These are phyloP conservation scores for Themeda triandra DNA, from an alignment of 176 grass and related monocot species.

Conservation along the genomic window DNA sequence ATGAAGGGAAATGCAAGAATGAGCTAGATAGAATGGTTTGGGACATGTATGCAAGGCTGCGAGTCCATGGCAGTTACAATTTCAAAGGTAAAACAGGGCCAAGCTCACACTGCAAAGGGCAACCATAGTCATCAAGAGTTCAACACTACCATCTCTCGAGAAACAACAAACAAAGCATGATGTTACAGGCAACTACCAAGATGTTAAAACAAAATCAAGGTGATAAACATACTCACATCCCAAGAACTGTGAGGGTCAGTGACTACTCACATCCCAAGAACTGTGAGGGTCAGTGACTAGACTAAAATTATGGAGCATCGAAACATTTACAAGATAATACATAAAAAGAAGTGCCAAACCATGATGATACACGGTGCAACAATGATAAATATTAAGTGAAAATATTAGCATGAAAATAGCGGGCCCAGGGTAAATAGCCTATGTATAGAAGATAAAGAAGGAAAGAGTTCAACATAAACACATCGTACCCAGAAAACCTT, in stretches of 20 bases:
- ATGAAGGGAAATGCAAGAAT: not conserved
- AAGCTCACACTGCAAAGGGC: not conserved
- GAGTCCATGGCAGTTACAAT: not conserved
- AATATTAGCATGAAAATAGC: not conserved
- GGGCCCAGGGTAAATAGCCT: not conserved
- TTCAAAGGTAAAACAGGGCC: not conserved
- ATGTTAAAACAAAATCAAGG: not conserved
- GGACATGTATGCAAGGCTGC: no score
- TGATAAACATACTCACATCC: not conserved
- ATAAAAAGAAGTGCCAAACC: not conserved
- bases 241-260: not conserved
- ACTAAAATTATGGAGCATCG: not conserved
- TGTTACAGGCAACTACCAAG: not conserved
- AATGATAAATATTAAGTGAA: not conserved
- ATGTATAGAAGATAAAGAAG: not conserved
- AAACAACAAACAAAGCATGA: not conserved
- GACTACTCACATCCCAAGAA: no score
- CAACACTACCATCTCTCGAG: not conserved
- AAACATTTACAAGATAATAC: not conserved
- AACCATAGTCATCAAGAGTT: not conserved
- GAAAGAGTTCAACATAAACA: not conserved
- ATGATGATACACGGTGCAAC: not conserved
- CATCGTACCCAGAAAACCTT: not conserved
- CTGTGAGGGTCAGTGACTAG: no score
- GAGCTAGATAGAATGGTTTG: not conserved